phyloP scores from a whole-genome alignment of 371 early-diverging fungal genomes.

The Mortierella sp. region DNA sequence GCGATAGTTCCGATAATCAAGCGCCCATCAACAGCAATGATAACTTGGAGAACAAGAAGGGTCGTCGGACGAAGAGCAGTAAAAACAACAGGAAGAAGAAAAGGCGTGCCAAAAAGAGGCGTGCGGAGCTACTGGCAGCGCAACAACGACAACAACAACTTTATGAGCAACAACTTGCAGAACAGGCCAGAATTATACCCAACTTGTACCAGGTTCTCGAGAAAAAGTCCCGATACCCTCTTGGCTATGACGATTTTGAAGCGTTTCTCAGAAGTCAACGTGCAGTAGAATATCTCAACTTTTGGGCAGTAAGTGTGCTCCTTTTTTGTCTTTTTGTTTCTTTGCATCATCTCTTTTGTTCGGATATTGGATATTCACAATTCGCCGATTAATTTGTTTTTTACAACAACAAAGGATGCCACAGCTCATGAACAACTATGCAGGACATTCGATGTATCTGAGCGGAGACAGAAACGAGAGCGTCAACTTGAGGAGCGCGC shows the following conservation, averaged over 20 bases:
- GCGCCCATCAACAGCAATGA: conserved; percentile 1
- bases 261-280: conserved; percentile 43
- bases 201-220: conserved; percentile 28
- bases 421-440: conserved; percentile 55
- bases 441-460: conserved; percentile 50
- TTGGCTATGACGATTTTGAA: conserved; percentile 53
- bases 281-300: conserved; percentile 53
- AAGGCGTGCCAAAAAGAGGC: conserved; percentile 26
- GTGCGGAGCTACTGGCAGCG: conserved; percentile 24
- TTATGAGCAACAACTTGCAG: conserved; percentile 23
- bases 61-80: conserved; percentile 14
- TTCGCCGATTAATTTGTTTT: not conserved
- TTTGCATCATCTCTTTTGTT: not conserved
- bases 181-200: conserved; percentile 24
- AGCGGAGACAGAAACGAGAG: conserved; percentile 49
- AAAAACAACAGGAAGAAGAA: conserved; percentile 27
- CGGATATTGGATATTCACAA: no score
- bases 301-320: conserved; percentile 45
- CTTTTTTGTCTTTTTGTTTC: no score
- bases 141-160: conserved; percentile 26
- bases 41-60: not conserved
- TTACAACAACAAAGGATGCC: conserved; percentile 28
- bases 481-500: conserved; percentile 47
- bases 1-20: not conserved
- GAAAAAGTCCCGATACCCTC: conserved; percentile 36